Conservation (phyloP, 108 stramenopile genomes). For the Chaetoceros tenuissimus region DNA sequence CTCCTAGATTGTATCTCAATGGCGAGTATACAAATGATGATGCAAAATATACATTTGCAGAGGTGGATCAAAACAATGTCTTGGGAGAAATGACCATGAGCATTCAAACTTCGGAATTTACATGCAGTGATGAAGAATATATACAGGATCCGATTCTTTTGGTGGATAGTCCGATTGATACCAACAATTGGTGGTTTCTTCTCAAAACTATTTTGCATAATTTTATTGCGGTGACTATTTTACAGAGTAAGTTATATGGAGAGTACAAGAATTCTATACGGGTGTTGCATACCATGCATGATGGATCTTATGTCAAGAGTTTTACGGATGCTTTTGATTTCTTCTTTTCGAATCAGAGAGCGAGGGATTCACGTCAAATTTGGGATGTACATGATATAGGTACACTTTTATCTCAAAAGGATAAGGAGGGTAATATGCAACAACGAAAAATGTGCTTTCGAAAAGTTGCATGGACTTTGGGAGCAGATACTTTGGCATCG, state of each 20-base stretch:
- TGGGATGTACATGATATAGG: slow-evolving; percentile 8
- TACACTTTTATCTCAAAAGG: neutral
- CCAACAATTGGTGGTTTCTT: slow-evolving; percentile 26
- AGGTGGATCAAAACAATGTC: neutral
- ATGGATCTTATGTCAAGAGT: neutral
- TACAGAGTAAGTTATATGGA: slow-evolving; percentile 5
- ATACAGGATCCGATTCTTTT: neutral
- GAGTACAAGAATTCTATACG: neutral
- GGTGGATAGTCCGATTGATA: neutral
- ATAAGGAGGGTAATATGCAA: neutral
- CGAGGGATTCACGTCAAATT: slow-evolving; percentile 11
- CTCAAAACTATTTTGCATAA: slow-evolving; percentile 4
- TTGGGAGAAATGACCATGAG: neutral
- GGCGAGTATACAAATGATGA: neutral
- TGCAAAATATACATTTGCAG: neutral
- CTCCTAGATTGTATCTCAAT: neutral
- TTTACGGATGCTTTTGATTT: slow-evolving; percentile 17
- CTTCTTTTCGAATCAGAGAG: slow-evolving; percentile 11
- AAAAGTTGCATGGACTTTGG: slow-evolving; percentile 4
- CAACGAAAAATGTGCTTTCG: slow-evolving; percentile 11
- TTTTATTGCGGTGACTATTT: slow-evolving; percentile 5
- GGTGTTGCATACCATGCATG: slow-evolving; percentile 6
- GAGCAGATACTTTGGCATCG: neutral
- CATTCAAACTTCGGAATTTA: no score
- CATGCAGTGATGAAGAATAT: no score